These are phyloP conservation scores for Colletotrichum australisinense DNA, from an alignment of 2,329 filamentous ascomycete species.

Conservation along the genomic window DNA sequence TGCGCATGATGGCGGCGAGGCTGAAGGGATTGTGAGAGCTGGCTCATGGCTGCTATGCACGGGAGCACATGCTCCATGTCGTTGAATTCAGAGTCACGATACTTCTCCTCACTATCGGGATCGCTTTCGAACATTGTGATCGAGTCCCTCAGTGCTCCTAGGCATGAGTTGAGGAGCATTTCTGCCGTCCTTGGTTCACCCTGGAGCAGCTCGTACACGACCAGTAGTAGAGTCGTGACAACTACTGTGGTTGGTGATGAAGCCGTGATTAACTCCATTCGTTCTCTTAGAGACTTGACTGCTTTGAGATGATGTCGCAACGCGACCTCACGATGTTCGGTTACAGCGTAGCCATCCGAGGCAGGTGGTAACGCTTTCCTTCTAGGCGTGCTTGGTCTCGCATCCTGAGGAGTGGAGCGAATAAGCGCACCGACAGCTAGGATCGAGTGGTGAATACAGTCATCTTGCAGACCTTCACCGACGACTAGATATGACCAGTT, in stretches of 20 bases:
- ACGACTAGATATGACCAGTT: slow-evolving; percentile 27
- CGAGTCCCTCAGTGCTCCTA: slow-evolving; percentile 20
- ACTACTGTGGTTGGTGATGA: slow-evolving; percentile 27
- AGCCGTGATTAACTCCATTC: neutral
- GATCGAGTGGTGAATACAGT: slow-evolving; percentile 24
- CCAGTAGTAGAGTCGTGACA: slow-evolving; percentile 32
- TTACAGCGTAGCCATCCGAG: neutral
- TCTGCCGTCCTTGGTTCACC: slow-evolving; percentile 27
- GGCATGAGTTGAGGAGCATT: slow-evolving; percentile 26
- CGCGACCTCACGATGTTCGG: slow-evolving; percentile 18
- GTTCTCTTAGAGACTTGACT: slow-evolving; percentile 17
- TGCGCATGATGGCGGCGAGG: slow-evolving; percentile 15
- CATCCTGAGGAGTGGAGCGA: neutral
- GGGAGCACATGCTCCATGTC: slow-evolving; percentile 36
- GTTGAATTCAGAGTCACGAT: slow-evolving; percentile 16
- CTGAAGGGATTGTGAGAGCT: slow-evolving; percentile 25
- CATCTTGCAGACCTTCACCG: slow-evolving; percentile 20
- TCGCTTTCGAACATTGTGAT: slow-evolving; percentile 11
- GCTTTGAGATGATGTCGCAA: slow-evolving; percentile 21
- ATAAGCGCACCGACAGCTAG: slow-evolving; percentile 23
- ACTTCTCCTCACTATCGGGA: neutral
- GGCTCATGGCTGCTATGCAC: slow-evolving; percentile 35
- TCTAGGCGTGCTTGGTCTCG: neutral
- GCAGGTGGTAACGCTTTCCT: neutral
- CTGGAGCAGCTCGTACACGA: slow-evolving; percentile 35